phyloP scores from a whole-genome alignment of 257 asterid species.

The Rehmannia glutinosa region DNA sequence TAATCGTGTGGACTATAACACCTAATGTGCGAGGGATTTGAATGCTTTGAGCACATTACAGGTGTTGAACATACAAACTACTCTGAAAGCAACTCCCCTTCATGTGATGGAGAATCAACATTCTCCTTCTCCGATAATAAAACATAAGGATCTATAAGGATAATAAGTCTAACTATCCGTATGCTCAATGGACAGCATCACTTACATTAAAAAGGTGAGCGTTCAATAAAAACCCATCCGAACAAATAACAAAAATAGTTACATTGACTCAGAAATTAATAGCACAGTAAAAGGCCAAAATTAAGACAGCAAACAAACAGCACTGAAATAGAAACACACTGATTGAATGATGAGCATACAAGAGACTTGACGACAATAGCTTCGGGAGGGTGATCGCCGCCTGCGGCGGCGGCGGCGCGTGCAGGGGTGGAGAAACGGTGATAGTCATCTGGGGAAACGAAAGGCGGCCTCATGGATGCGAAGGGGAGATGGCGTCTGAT shows the following conservation, averaged over 20 bases:
- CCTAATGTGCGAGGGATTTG: background rate
- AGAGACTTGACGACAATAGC: conserved; percentile 73
- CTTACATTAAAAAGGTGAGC: background rate
- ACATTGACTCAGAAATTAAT: conserved; percentile 18
- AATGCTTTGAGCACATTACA: conserved; percentile 1
- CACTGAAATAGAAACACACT: background rate
- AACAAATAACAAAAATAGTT: background rate
- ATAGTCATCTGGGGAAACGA: conserved; percentile 57
- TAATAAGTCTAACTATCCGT: background rate
- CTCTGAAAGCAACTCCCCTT: background rate
- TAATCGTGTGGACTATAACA: too few relatives aligned
- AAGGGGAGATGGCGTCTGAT: conserved; percentile 76
- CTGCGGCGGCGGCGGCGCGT: conserved; percentile 31
- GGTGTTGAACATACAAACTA: background rate
- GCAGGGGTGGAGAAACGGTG: conserved; percentile 67
- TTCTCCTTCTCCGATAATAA: background rate
- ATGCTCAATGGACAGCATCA: background rate
- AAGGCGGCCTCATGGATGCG: conserved; percentile 79
- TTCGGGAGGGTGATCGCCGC: conserved; percentile 51
- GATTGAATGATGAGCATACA: conserved; percentile 34
- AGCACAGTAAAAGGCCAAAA: conserved; percentile 13
- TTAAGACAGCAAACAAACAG: background rate
- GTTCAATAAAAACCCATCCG: conserved; percentile 10
- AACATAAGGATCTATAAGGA: conserved; percentile 11
- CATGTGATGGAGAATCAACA: conserved; percentile 7